These are phyloP conservation scores for Rhododendron molle DNA, from an alignment of 148 eudicot genomes.

Conservation along the genomic window DNA sequence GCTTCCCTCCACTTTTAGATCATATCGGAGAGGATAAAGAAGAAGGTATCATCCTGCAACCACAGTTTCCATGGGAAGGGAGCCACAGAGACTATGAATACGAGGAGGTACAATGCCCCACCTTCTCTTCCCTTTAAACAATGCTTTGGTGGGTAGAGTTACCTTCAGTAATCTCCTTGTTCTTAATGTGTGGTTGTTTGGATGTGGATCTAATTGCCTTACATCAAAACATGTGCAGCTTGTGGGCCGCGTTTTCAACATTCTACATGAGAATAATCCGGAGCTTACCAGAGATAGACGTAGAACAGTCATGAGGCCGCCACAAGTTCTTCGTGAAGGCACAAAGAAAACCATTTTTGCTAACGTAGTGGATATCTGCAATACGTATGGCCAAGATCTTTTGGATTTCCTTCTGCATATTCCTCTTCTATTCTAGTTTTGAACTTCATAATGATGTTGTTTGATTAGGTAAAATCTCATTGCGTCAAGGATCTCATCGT, in stretches of 20 bases:
- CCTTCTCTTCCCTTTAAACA: neutral
- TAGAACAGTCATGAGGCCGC: slow-evolving; percentile 96
- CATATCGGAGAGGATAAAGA: slow-evolving; percentile 55
- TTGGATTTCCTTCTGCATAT: no score
- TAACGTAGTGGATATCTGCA: no score
- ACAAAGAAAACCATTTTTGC: slow-evolving; percentile 46
- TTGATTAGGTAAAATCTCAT: no score
- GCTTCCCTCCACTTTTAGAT: slow-evolving; percentile 21
- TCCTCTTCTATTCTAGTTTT: no score
- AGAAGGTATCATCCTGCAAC: slow-evolving; percentile 46
- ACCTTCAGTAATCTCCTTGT: neutral
- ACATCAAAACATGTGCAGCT: no score
- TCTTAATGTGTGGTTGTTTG: neutral
- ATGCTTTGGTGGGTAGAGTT: neutral
- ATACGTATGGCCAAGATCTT: no score
- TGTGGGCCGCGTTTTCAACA: slow-evolving; percentile 71
- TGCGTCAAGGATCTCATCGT: no score
- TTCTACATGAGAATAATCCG: slow-evolving; percentile 92
- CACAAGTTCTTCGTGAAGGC: slow-evolving; percentile 97
- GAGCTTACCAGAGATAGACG: slow-evolving; percentile 97
- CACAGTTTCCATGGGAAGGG: slow-evolving; percentile 70
- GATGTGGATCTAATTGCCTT: neutral
- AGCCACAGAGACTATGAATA: slow-evolving; percentile 63
- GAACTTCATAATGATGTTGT: no score
- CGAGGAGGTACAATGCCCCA: slow-evolving; percentile 46